A percentile compares a stretch with the other conserved stretches of the same genome.
phyloP scores from a whole-genome alignment of 306 rosid genomes.

The Senna siamea region DNA sequence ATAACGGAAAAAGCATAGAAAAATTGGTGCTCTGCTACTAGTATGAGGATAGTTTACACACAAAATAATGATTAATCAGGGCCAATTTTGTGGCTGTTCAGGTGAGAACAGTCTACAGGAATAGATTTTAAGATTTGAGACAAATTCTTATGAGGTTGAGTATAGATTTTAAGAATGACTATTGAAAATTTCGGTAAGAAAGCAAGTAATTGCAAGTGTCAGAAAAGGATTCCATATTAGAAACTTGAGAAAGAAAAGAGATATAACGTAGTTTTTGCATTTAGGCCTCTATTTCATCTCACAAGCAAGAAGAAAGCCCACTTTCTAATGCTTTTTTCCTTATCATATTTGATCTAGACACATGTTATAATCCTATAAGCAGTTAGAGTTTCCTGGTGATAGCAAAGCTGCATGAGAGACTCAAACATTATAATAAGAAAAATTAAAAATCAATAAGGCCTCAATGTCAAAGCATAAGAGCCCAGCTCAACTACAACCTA shows the following conservation, averaged over 20 bases:
- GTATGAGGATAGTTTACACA: neutral
- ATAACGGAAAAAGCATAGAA: neutral
- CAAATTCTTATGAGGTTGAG: conserved; percentile 4
- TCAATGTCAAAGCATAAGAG: neutral
- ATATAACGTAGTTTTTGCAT: neutral
- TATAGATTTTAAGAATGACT: conserved; percentile 1
- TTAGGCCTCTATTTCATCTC: neutral
- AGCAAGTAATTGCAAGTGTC: conserved; percentile 17
- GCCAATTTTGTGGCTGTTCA: conserved; percentile 16
- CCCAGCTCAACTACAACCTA: neutral
- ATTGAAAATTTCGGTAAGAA: neutral
- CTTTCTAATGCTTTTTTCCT: neutral
- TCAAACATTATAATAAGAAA: neutral
- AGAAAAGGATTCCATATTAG: conserved; percentile 6
- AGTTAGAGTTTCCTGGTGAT: neutral
- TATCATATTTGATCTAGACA: neutral
- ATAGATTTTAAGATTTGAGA: conserved; percentile 2
- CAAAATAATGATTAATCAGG: conserved; percentile 8
- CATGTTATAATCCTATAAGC: neutral
- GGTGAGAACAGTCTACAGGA: conserved; percentile 1
- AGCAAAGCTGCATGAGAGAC: neutral
- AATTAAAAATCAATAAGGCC: neutral
- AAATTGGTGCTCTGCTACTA: conserved; percentile 19
- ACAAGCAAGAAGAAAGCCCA: neutral
- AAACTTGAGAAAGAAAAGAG: conserved; percentile 1